A percentile compares a stretch with the other conserved stretches of the same genome.
Conservation (phyloP, 495 filamentous ascomycete genomes). For the Tuber melanosporum region DNA sequence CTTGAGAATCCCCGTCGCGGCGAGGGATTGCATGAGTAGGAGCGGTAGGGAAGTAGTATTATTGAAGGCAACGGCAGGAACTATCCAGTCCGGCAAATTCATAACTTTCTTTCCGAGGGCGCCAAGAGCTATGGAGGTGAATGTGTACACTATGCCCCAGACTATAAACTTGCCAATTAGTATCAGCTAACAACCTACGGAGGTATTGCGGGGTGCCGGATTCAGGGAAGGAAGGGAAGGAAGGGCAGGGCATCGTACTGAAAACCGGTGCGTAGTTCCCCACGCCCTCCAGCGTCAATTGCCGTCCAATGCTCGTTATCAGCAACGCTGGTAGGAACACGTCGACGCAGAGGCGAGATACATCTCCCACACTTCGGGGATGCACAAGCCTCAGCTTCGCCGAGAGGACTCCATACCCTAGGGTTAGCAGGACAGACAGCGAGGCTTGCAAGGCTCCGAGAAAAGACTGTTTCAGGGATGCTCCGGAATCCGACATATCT, state of each 20-base stretch:
- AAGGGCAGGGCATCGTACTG: not conserved
- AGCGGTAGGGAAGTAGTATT: slow-evolving; percentile 69
- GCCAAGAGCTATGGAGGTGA: slow-evolving; percentile 52
- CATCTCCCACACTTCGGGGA: slow-evolving; percentile 52
- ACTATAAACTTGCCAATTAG: slow-evolving; percentile 39
- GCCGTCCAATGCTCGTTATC: slow-evolving; percentile 60
- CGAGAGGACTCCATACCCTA: slow-evolving; percentile 57
- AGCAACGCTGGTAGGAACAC: slow-evolving; percentile 66
- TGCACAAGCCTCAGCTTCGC: slow-evolving; percentile 56
- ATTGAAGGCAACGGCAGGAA: slow-evolving; percentile 65
- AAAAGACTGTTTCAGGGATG: slow-evolving; percentile 49
- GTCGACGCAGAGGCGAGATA: slow-evolving; percentile 61
- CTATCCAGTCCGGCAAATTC: slow-evolving; percentile 59
- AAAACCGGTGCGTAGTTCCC: slow-evolving; percentile 54
- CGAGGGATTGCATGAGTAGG: slow-evolving; percentile 59
- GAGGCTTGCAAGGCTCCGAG: slow-evolving; percentile 65
- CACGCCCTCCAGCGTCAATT: slow-evolving; percentile 55
- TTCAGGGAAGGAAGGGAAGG: not conserved
- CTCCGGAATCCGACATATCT: slow-evolving; percentile 7
- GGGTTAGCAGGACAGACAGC: slow-evolving; percentile 62
- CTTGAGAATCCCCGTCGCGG: slow-evolving; percentile 58
- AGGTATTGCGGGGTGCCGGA: not conserved
- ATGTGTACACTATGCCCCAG: slow-evolving; percentile 56
- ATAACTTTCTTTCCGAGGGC: slow-evolving; percentile 47
- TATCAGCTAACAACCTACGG: slow-evolving; percentile 5